These are phyloP conservation scores for Linum trigynum DNA, from an alignment of 345 rosid species.

Conservation along the genomic window DNA sequence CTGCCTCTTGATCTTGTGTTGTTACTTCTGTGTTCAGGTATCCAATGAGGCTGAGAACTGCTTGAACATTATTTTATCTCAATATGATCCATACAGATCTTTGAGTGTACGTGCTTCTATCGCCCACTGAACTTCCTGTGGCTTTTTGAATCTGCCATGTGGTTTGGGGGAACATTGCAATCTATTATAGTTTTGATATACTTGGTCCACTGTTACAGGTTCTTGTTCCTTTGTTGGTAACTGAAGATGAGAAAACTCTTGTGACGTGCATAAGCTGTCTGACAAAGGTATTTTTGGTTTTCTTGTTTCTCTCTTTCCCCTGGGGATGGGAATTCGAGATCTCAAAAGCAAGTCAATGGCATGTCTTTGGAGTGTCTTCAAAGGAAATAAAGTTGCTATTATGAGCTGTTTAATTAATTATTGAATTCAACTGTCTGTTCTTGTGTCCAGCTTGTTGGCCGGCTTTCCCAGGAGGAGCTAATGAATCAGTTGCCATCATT, in stretches of 20 bases:
- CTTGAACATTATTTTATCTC: constrained; percentile 61
- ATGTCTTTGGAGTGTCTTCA: not conserved
- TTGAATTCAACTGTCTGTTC: not conserved
- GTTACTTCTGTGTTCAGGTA: constrained; percentile 35
- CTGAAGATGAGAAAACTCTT: constrained; percentile 91
- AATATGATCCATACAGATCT: constrained; percentile 94
- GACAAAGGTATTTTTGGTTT: constrained; percentile 56
- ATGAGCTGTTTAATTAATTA: not conserved
- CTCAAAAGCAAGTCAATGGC: not conserved
- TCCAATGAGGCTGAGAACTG: constrained; percentile 88
- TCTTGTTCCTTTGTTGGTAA: constrained; percentile 70
- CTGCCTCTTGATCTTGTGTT: constrained; percentile 13
- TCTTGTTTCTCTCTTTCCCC: not conserved
- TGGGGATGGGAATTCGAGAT: not conserved
- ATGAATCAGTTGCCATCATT: constrained; percentile 76
- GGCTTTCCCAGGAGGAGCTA: constrained; percentile 84
- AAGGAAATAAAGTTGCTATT: not conserved
- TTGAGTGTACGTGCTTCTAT: constrained; percentile 54
- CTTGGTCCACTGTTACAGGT: constrained; percentile 40
- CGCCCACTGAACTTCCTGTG: constrained; percentile 5
- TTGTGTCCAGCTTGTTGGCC: constrained; percentile 70
- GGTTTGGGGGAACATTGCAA: no score
- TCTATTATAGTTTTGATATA: not conserved
- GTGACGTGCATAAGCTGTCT: constrained; percentile 85
- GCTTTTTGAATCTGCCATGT: not conserved